Conservation (phyloP, 495 filamentous ascomycete genomes). For the Choiromyces venosus region DNA sequence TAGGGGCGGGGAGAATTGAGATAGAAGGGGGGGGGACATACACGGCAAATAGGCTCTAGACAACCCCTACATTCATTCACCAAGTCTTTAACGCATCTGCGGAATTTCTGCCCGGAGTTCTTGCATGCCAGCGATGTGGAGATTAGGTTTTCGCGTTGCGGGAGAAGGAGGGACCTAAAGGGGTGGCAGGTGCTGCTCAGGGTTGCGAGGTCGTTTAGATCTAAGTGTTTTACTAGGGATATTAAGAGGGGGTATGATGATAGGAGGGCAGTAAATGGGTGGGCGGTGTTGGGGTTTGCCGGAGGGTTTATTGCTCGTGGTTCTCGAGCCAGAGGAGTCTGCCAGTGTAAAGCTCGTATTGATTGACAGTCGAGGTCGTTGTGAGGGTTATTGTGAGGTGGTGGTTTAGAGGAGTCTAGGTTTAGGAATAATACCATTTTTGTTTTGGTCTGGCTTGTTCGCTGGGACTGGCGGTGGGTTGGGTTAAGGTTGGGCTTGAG, state of each 20-base stretch:
- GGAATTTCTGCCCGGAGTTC: constrained; percentile 3
- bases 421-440: constrained; percentile 33
- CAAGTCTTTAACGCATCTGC: constrained; percentile 26
- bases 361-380: not conserved
- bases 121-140: constrained; percentile 19
- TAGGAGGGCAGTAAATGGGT: constrained; percentile 26
- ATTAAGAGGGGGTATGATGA: constrained; percentile 32
- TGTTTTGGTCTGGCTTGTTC: not conserved
- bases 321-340: not conserved
- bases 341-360: not conserved
- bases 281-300: constrained; percentile 16
- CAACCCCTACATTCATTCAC: constrained; percentile 25
- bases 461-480: not conserved
- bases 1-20: not conserved
- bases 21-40: constrained; percentile 7
- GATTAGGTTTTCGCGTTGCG: constrained; percentile 25
- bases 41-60: constrained; percentile 22
- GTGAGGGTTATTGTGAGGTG: not conserved
- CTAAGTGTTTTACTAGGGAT: constrained; percentile 23
- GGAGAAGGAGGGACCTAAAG: constrained; percentile 22
- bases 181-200: constrained; percentile 27
- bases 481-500: not conserved
- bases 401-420: constrained; percentile 7
- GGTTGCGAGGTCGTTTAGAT: constrained; percentile 36
- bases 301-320: not conserved